Base-by-base conservation (phyloP, 306 rosid genomes). In the Vigna angularis region DNA sequence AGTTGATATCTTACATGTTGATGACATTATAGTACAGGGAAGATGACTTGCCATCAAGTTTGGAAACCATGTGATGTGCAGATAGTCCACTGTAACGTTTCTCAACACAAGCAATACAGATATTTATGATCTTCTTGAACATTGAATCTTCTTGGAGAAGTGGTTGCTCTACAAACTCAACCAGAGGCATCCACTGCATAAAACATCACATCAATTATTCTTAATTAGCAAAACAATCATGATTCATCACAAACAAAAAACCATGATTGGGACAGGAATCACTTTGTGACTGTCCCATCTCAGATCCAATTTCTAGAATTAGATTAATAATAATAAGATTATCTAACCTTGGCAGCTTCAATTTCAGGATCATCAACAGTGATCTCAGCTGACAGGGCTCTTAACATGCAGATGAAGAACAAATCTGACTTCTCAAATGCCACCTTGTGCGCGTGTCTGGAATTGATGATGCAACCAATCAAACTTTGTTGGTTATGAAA, bases 351-450 rank as follows among this genome's bases (percentile, higher is more conserved):
- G 12, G 98, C 98, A 49, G 89, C 96, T 82, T 86, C 83, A 74
- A 94, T 87, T 89, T 94, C 98, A 69, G 76, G 88, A 81, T 92
- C 96, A 64, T 94, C 97, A 6, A 90, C 84, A 13, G 68, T 57
- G 73, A 92, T 88, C 64, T 82, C 75, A 34, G 18, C 18, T 59
- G 66, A 59, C 66, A 59, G 66, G n/a, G 98, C 93, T 84, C 72
- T 88, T 26, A 94, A 83, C 94, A 92, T 85, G 91, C 98, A 92
- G 76, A 92, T 88, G 81, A 94, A 94, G 90, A 92, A 89, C 82
- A 94, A 83, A 88, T 94, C 98, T 18, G 98, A 94, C 83, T 94
- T 92, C 69, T 88, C 91, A 4, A 92, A 94, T 3, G 96, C 94
- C 73, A 92, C 87, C 42, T 92, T 89, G 76, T 94, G 97, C 48